A percentile compares a stretch with the other conserved stretches of the same genome.
Conservation (phyloP, 495 filamentous ascomycete species). For the Penicillium waksmanii region DNA sequence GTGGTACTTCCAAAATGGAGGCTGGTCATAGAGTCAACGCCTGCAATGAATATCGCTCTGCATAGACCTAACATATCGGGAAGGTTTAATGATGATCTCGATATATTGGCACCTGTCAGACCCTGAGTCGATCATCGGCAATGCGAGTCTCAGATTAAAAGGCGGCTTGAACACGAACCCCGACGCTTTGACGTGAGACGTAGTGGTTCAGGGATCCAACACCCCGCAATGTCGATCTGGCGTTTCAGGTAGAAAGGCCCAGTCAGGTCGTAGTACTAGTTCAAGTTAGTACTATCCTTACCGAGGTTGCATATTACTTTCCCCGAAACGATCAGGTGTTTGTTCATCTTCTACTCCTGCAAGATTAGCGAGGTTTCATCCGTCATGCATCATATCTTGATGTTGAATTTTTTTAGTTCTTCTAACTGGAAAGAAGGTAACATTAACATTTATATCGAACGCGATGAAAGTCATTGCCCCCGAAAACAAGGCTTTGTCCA, state of each 20-base stretch:
- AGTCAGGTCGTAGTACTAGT: neutral
- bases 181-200: neutral
- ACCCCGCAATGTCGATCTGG: conserved; percentile 14
- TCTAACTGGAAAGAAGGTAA: neutral
- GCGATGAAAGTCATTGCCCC: too few relatives aligned
- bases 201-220: neutral
- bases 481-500: neutral
- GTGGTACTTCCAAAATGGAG: too few relatives aligned
- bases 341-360: neutral
- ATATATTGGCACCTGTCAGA: neutral
- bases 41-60: neutral
- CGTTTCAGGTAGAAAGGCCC: conserved; percentile 8
- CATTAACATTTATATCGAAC: neutral
- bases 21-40: neutral
- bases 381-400: neutral
- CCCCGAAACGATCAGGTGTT: neutral
- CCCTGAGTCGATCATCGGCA: neutral
- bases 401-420: neutral
- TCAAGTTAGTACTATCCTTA: neutral
- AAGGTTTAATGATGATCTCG: neutral
- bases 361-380: neutral
- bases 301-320: neutral
- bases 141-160: neutral
- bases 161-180: neutral
- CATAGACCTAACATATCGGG: conserved; percentile 3